phyloP scores from a whole-genome alignment of 2,329 filamentous ascomycete genomes.

The Cladophialophora psammophila region DNA sequence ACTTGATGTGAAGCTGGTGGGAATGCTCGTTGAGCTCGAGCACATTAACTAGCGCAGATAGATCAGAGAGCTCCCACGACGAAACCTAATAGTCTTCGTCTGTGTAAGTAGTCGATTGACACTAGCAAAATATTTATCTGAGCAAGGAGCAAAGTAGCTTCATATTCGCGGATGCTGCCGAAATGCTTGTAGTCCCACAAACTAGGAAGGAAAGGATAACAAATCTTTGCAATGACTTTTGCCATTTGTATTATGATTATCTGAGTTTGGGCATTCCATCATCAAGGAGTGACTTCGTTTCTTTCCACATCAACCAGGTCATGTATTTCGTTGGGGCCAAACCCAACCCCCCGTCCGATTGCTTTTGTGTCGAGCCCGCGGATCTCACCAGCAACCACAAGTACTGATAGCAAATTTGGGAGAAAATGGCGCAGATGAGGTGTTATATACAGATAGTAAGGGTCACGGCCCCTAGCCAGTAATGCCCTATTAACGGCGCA shows the following conservation, averaged over 20 bases:
- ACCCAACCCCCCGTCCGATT: neutral
- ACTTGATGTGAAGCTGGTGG: too few relatives aligned
- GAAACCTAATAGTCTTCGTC: too few relatives aligned
- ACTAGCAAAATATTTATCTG: too few relatives aligned
- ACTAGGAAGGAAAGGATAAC: neutral
- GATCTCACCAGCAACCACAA: neutral
- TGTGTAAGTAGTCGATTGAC: too few relatives aligned
- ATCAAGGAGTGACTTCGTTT: constrained; percentile 7
- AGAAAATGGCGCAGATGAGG: neutral
- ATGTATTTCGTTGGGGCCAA: constrained; percentile 3
- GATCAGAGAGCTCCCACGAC: too few relatives aligned
- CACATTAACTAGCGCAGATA: too few relatives aligned
- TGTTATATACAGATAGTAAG: neutral
- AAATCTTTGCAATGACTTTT: neutral
- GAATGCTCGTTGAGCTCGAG: too few relatives aligned
- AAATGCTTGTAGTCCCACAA: neutral
- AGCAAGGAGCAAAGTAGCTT: too few relatives aligned
- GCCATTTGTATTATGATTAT: constrained; percentile 14
- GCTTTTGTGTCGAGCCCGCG: constrained; percentile 13
- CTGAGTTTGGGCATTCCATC: neutral
- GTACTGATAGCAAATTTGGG: neutral
- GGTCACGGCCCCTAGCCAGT: neutral
- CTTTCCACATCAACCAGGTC: constrained; percentile 1
- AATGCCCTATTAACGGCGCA: neutral
- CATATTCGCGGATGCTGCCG: neutral